These are phyloP conservation scores for Colletotrichum sp. DNA, from an alignment of 2,329 filamentous ascomycete species.

Conservation along the genomic window DNA sequence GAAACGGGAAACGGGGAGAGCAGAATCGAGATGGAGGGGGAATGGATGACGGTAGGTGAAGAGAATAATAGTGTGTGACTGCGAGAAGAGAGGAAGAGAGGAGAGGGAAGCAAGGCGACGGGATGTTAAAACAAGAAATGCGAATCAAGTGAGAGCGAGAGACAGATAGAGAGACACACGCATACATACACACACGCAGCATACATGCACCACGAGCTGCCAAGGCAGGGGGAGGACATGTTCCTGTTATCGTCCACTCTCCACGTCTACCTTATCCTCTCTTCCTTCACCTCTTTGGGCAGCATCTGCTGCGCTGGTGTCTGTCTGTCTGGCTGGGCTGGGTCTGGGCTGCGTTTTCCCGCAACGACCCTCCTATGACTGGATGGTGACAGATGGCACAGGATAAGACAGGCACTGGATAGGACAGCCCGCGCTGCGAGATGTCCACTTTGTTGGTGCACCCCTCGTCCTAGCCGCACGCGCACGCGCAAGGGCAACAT, in stretches of 20 bases:
- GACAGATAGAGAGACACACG: constrained; percentile 3
- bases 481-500: constrained; percentile 8
- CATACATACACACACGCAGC: neutral
- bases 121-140: neutral
- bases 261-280: neutral
- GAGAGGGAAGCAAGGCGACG: neutral
- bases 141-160: neutral
- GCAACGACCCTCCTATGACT: constrained; percentile 2
- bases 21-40: neutral
- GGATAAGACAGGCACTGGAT: constrained; percentile 13
- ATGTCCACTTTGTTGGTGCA: constrained; percentile 17
- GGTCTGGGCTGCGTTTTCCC: neutral
- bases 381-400: neutral
- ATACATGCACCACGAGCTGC: neutral
- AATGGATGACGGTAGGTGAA: neutral
- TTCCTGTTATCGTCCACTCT: constrained; percentile 13
- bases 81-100: neutral
- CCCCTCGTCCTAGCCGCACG: constrained; percentile 10
- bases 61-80: neutral
- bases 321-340: neutral
- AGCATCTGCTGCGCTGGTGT: neutral
- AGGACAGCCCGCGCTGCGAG: neutral
- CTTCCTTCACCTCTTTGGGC: neutral
- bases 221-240: constrained; percentile 7
- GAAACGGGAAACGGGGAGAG: neutral